Evolutionary conservation across 768 basidiomycete genomes (phyloP).

Genomic region (Exidia glandulosa): DNA sequence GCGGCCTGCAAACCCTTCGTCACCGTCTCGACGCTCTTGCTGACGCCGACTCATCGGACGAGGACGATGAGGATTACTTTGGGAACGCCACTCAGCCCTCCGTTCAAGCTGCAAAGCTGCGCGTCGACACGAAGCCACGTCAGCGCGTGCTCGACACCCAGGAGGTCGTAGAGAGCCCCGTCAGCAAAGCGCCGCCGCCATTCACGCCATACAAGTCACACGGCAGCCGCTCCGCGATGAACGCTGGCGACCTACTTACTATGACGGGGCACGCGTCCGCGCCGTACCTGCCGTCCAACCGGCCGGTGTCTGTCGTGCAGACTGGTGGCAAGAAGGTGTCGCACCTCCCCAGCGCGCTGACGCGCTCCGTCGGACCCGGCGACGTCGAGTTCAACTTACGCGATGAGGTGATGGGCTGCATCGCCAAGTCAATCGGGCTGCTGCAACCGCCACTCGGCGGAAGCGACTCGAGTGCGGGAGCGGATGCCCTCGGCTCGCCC

Average conservation of each 20-base stretch:
- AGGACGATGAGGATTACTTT: constrained; percentile 47
- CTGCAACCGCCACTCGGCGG: constrained; percentile 55
- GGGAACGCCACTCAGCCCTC: not conserved
- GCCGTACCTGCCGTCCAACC: constrained; percentile 12
- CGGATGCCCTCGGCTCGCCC: constrained; percentile 15
- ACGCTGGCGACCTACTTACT: constrained; percentile 68
- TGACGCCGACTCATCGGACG: constrained; percentile 31
- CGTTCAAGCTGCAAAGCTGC: not conserved
- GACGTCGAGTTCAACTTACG: constrained; percentile 83
- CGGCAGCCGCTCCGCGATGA: constrained; percentile 38
- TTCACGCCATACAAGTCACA: constrained; percentile 8
- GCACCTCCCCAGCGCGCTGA: constrained; percentile 11
- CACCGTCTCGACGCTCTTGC: constrained; percentile 69
- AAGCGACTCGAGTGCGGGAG: constrained; percentile 4
- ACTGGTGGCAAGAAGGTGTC: constrained; percentile 3
- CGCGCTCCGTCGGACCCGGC: constrained; percentile 20
- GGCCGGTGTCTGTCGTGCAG: not conserved
- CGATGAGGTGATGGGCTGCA: constrained; percentile 94
- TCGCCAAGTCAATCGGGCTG: constrained; percentile 93
- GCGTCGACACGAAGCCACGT: too few relatives aligned
- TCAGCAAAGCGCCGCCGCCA: constrained; percentile 8
- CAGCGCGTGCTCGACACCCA: not conserved
- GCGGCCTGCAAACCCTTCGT: constrained; percentile 79
- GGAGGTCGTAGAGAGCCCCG: not conserved
- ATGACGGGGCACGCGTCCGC: constrained; percentile 31